Evolutionary conservation across 805 yeast species (phyloP), one percentile per base, ranked within the genome.

Genomic region (Candida namnaoensis): DNA sequence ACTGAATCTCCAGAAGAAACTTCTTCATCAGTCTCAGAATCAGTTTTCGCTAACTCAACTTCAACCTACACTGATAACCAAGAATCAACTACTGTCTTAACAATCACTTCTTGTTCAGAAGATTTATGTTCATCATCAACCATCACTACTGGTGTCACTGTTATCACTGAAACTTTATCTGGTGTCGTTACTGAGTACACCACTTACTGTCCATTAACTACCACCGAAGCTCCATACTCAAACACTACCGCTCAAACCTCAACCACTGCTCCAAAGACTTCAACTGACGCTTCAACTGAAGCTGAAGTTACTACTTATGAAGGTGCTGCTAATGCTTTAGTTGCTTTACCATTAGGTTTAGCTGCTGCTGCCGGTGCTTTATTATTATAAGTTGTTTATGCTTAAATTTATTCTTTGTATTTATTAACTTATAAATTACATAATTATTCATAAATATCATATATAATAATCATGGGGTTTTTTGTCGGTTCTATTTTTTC

Each of bases 41-140:
- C 13, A 2, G 13, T 11, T 30, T 3, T 19, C 19, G 3, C 19
- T 3, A 4, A 62, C 24, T 51, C 60, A 35, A 61, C 64, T 27
- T 65, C 69, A 30, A 56, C 56, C 35, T 61, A 66, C 35, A 19
- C 19, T 19, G 49, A 51, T 25, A 43, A 51, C 19, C 19, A 19
- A 19, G 19, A 19, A 19, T 19, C 19, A 19, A 34, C 40, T 6
- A 52, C 57, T 32, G 15, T 45, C 28, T 49, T 51, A 12, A 49
- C 54, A 1, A 38, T 45, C 41, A 45, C 48, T 39, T 46, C 48
- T 33, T 46, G 48, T 46, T 36, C 38, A 27, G 42, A 44, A 25
- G 23, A 46, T 39, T 39, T 37, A 25, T 46, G 48, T 39, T 30
- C 39, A 15, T 39, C 38, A 35, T 33, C 36, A 28, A 39, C 47